Conservation (phyloP, 2,329 filamentous ascomycete species). For the Lachnellula subtilissima region DNA sequence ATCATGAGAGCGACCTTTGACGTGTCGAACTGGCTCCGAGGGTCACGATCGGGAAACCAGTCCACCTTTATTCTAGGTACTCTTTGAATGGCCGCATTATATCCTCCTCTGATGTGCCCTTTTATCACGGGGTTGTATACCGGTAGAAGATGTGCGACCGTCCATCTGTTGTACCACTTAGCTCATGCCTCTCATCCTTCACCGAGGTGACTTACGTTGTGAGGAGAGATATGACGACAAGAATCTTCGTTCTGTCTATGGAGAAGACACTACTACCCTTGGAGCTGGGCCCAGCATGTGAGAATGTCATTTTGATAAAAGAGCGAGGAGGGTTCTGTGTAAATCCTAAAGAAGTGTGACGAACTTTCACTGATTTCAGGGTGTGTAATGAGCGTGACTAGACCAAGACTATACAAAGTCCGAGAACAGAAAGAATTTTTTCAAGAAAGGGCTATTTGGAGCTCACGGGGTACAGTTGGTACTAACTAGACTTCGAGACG, state of each 20-base stretch:
- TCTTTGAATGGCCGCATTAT: slow-evolving; percentile 24
- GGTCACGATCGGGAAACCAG: slow-evolving; percentile 28
- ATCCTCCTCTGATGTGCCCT: slow-evolving; percentile 26
- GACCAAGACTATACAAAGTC: no score
- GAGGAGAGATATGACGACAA: slow-evolving; percentile 24
- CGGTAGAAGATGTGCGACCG: slow-evolving; percentile 41
- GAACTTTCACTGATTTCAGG: no score
- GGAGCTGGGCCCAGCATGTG: slow-evolving; percentile 7
- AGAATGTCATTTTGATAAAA: background rate
- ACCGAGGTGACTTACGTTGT: slow-evolving; percentile 22
- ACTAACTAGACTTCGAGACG: no score
- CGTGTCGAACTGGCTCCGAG: slow-evolving; percentile 35
- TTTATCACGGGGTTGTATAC: slow-evolving; percentile 41
- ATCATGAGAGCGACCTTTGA: slow-evolving; percentile 50
- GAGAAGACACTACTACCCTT: slow-evolving; percentile 18
- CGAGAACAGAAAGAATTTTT: no score
- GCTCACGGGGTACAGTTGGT: no score
- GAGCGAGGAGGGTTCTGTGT: no score
- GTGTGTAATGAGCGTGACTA: no score
- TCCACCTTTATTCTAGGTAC: slow-evolving; percentile 28
- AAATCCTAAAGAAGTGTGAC: no score
- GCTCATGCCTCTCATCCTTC: background rate
- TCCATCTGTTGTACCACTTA: slow-evolving; percentile 38
- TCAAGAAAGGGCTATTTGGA: no score
- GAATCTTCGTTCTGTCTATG: slow-evolving; percentile 22